Evolutionary conservation across 192 early-diverging fungal genomes (phyloP), one percentile per base, ranked within the genome.

Genomic region (Borealophlyctis nickersoniae): DNA sequence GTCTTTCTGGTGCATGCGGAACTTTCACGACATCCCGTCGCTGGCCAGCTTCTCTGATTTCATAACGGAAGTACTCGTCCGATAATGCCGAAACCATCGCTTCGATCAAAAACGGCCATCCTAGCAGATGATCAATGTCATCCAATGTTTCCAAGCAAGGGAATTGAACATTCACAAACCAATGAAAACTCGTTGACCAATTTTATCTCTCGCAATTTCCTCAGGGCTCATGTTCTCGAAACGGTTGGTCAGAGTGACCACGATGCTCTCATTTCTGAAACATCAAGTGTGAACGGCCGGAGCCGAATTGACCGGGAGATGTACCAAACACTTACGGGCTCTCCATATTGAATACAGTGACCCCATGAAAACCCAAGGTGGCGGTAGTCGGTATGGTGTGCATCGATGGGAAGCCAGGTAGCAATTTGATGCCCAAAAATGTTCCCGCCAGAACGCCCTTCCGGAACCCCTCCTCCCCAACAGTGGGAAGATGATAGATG

Each of bases 61-160:
- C 76, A 61, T 89, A 90, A 48, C 67, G 72, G 66, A 81, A 84
- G 23, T 73, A 56, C 32, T 85, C 85, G 70, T 95, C 91, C 1
- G 85, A 85, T 14, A 98, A 82, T 27, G 83, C 81, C 13, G 85
- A 73, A 1, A 96, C 86, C 0, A 84, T 72, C 0, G 88, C 85
- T 65, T 99, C 95, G 60, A 78, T 81, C 58, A 98, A 73, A 63
- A 91, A 95, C 29, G 96, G 96, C 87, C 92, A 99, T n/a, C n/a
- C n/a, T n/a, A n/a, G n/a, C n/a, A n/a, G n/a, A 1, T 81, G 75
- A n/a, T n/a, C n/a, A n/a, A n/a, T n/a, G n/a, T n/a, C n/a, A n/a
- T n/a, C n/a, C n/a, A n/a, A n/a, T n/a, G n/a, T n/a, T n/a, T n/a
- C n/a, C n/a, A n/a, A n/a, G n/a, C n/a, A n/a, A n/a, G n/a, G n/a